Evolutionary conservation across 2,329 filamentous ascomycete genomes (phyloP).

Genomic region (Fusarium begoniae): DNA sequence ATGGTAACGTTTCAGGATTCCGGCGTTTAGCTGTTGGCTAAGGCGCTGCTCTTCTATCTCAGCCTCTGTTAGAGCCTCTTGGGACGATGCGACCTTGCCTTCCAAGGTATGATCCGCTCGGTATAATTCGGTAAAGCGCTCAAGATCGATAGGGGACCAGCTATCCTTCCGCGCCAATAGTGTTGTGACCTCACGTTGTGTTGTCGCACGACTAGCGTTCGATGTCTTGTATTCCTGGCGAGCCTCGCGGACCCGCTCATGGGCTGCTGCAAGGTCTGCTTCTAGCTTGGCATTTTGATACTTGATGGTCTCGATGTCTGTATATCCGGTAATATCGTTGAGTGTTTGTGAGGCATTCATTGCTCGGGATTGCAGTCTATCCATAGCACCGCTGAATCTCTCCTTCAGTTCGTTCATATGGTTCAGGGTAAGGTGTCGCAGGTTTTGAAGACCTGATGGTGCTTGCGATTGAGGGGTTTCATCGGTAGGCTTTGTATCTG

Average conservation of each 20-base stretch:
- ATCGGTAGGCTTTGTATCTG: slow-evolving; percentile 15
- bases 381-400: slow-evolving; percentile 71
- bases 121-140: slow-evolving; percentile 94
- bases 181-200: slow-evolving; percentile 94
- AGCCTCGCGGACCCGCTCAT: slow-evolving; percentile 73
- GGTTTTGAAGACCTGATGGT: slow-evolving; percentile 36
- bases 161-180: slow-evolving; percentile 92
- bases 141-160: slow-evolving; percentile 87
- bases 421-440: slow-evolving; percentile 48
- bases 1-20: slow-evolving; percentile 91
- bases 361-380: slow-evolving; percentile 85
- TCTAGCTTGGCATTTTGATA: slow-evolving; percentile 77
- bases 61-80: slow-evolving; percentile 75
- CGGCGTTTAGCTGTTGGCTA: slow-evolving; percentile 77
- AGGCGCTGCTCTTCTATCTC: slow-evolving; percentile 85
- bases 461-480: background rate
- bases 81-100: slow-evolving; percentile 77
- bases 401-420: slow-evolving; percentile 48
- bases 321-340: slow-evolving; percentile 95
- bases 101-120: slow-evolving; percentile 93
- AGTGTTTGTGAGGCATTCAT: slow-evolving; percentile 87
- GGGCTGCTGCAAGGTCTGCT: slow-evolving; percentile 64
- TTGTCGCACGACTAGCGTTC: slow-evolving; percentile 82
- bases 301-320: slow-evolving; percentile 87
- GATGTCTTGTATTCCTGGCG: slow-evolving; percentile 84